A percentile compares a stretch with the other conserved stretches of the same genome.
Evolutionary conservation across 768 basidiomycete species (phyloP).

Genomic region (Leccinum fibrillosum): DNA sequence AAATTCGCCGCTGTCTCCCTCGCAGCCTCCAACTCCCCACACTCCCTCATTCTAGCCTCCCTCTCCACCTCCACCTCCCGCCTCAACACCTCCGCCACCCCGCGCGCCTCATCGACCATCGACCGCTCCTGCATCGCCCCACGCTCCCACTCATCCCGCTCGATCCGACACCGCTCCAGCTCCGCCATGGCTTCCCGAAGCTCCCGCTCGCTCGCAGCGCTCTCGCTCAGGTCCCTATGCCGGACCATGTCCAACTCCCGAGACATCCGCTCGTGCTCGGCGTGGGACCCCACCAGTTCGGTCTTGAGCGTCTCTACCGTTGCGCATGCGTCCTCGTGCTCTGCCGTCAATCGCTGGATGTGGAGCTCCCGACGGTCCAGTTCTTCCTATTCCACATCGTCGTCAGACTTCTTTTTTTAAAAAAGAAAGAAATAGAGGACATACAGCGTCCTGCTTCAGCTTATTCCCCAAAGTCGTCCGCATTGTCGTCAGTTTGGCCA

Average conservation of each 20-base stretch:
- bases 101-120: constrained; percentile 64
- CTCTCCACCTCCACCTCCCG: constrained; percentile 67
- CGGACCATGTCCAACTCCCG: constrained; percentile 69
- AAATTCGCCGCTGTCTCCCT: constrained; percentile 71
- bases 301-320: constrained; percentile 78
- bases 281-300: constrained; percentile 74
- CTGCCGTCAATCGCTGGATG: constrained; percentile 71
- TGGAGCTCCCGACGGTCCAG: constrained; percentile 89
- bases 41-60: constrained; percentile 54
- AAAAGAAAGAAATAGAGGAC: constrained; percentile 23
- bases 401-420: too few species aligned
- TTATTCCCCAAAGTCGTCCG: constrained; percentile 91
- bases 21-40: constrained; percentile 59
- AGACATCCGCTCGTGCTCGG: constrained; percentile 69
- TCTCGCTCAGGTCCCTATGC: constrained; percentile 64
- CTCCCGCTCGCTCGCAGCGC: constrained; percentile 67
- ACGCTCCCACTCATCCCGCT: constrained; percentile 72
- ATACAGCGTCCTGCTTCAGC: constrained; percentile 92
- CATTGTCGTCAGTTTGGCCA: constrained; percentile 91
- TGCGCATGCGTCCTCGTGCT: constrained; percentile 68
- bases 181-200: constrained; percentile 82
- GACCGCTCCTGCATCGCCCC: constrained; percentile 65
- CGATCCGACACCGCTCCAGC: constrained; percentile 80
- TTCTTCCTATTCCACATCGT: constrained; percentile 72
- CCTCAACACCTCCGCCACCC: constrained; percentile 51